These are phyloP conservation scores for Colletotrichum sidae DNA, from an alignment of 2,329 filamentous ascomycete genomes.

Conservation along the genomic window DNA sequence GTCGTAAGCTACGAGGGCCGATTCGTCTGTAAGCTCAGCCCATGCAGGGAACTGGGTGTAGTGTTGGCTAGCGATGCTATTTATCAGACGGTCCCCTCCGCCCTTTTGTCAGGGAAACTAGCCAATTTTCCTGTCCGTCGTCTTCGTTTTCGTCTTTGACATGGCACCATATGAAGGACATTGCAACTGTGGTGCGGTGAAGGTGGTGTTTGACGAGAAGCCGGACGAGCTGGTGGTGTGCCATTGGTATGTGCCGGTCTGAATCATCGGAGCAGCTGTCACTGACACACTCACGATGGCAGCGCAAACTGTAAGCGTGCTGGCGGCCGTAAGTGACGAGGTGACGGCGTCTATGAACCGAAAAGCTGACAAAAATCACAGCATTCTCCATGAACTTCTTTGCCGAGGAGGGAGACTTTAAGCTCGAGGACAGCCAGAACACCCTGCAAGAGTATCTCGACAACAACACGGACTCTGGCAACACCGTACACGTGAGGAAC, in stretches of 20 bases:
- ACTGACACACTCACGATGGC: background rate
- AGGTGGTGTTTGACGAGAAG: slow-evolving; percentile 19
- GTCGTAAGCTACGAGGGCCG: too few relatives aligned
- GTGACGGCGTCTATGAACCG: background rate
- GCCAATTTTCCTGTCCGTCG: background rate
- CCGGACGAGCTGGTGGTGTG: slow-evolving; percentile 21
- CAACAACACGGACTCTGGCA: slow-evolving; percentile 26
- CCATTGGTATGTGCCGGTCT: slow-evolving; percentile 15
- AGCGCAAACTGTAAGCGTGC: slow-evolving; percentile 34
- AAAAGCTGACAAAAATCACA: background rate
- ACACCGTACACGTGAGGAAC: slow-evolving; percentile 22
- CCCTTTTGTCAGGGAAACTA: too few relatives aligned
- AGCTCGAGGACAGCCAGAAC: slow-evolving; percentile 17
- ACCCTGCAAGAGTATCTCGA: slow-evolving; percentile 24
- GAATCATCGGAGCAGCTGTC: background rate
- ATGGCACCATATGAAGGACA: slow-evolving; percentile 27
- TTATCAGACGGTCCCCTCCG: too few relatives aligned
- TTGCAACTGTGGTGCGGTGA: slow-evolving; percentile 31
- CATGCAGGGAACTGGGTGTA: too few relatives aligned
- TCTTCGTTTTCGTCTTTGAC: background rate
- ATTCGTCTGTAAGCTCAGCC: too few relatives aligned
- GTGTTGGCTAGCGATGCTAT: too few relatives aligned
- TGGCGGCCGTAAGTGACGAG: slow-evolving; percentile 23
- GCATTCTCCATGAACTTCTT: slow-evolving; percentile 32
- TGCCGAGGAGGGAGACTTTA: slow-evolving; percentile 10